These are phyloP conservation scores for Aspergillus sp. DNA, from an alignment of 2,329 filamentous ascomycete genomes.

Conservation along the genomic window DNA sequence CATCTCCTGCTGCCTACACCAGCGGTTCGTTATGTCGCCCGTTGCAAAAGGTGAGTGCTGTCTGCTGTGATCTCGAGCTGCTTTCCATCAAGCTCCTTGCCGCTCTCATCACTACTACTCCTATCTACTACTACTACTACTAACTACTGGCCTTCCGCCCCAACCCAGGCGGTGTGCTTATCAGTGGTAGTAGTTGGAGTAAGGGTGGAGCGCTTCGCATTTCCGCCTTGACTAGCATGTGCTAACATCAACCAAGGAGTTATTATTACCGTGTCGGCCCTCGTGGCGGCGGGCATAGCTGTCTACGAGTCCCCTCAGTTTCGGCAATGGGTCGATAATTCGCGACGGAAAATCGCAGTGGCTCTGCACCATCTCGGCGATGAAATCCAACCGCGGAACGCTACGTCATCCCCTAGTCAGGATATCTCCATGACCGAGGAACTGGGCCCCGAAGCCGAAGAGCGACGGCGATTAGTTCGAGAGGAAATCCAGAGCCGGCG, in stretches of 20 bases:
- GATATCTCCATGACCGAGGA: constrained; percentile 52
- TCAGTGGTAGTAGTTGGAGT: constrained; percentile 20
- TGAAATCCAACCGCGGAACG: constrained; percentile 53
- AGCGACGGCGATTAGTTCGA: constrained; percentile 43
- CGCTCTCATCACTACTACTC: not conserved
- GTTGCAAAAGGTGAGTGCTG: constrained; percentile 47
- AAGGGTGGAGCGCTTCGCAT: not conserved
- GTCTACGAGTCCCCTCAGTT: constrained; percentile 65
- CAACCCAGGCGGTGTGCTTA: constrained; percentile 32
- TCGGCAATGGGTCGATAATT: constrained; percentile 61
- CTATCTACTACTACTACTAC: not conserved
- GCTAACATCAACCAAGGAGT: constrained; percentile 49
- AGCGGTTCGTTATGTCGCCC: constrained; percentile 42
- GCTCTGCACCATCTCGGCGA: constrained; percentile 60
- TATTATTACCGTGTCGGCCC: constrained; percentile 60
- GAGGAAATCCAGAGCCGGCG: constrained; percentile 48
- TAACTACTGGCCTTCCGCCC: not conserved
- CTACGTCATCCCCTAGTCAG: constrained; percentile 26
- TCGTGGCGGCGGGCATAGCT: constrained; percentile 62
- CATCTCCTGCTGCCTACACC: not conserved
- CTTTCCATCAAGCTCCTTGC: not conserved
- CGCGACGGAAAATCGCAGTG: constrained; percentile 60
- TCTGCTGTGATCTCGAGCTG: constrained; percentile 3
- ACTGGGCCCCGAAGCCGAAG: constrained; percentile 42
- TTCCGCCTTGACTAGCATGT: not conserved